Conservation (phyloP, 225 moss, liverwort and hornwort genomes). For the Polytrichum formosum region DNA sequence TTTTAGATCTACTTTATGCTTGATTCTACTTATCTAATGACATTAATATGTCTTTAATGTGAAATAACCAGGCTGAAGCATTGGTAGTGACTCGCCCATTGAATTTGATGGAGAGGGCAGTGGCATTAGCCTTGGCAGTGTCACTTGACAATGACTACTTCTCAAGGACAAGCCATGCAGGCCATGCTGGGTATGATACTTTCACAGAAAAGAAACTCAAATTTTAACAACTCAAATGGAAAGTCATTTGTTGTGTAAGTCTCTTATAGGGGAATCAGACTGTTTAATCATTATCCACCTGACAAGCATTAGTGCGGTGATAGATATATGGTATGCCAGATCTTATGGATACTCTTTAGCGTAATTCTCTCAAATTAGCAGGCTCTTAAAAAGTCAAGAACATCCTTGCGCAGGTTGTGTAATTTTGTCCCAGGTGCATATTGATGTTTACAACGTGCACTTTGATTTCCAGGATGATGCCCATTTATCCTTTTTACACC, state of each 20-base stretch:
- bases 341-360: too few relatives aligned
- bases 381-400: too few relatives aligned
- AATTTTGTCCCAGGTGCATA: too few relatives aligned
- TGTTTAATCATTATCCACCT: neutral
- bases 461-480: neutral
- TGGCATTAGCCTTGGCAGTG: constrained; percentile 57
- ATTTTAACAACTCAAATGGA: neutral
- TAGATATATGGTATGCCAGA: too few relatives aligned
- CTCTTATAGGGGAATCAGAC: neutral
- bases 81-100: constrained; percentile 42
- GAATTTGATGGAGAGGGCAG: constrained; percentile 49
- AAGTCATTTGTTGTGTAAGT: neutral
- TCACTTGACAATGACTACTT: constrained; percentile 73
- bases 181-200: constrained; percentile 1
- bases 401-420: too few relatives aligned
- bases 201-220: neutral
- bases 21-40: too few relatives aligned
- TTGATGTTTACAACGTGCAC: too few relatives aligned
- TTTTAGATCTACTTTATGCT: too few relatives aligned
- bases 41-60: neutral
- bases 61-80: constrained; percentile 34
- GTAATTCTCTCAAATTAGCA: neutral
- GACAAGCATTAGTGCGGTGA: too few relatives aligned
- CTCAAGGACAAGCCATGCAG: constrained; percentile 33
- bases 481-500: neutral